Evolutionary conservation across 768 basidiomycete genomes (phyloP), one percentile per base, ranked within the genome.

Genomic region (Trametes gibbosa): DNA sequence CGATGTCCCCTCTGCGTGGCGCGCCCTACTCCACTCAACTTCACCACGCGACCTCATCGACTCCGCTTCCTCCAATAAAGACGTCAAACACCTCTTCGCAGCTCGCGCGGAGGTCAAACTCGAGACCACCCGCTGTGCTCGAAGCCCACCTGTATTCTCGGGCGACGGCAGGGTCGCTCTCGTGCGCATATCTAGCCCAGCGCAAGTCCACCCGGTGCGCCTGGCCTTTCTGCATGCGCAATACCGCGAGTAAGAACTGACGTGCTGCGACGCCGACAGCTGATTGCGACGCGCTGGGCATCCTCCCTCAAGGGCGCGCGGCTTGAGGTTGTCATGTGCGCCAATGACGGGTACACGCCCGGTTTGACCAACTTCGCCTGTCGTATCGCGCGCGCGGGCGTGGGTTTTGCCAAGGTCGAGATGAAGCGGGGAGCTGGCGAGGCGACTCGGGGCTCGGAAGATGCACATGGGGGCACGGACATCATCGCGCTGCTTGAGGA

Each of bases 271-370:
- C 24, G 5, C 29, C 8, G 74, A 43, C 73, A 79, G 42, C 75
- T 81, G 5, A 76, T 81, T 24, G 79, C 78, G 7, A 81, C 78
- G 0, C 68, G 78, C 34, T 81, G 79, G 79, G 72, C 77, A 0
- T 75, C 75, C 3, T 69, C 64, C 58, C 72, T 69, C 59, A 77
- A 63, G 59, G 74, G 63, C 32, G 63, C 50, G 68, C 74, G 65
- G 67, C 73, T 68, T 23, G 50, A 64, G 58, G 53, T 70, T 67
- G 75, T 77, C 66, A 70, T 71, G 69, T 69, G 67, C 54, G 76
- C 74, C 12, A 77, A 77, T 57, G 71, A 66, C 13, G 75, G 74
- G 0, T 76, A 76, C 67, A 68, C 71, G 16, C 73, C 74, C 1
- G 70, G 75, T 55, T 70, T 67, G 27, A 70, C 75, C 9, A 77